These are phyloP conservation scores for Cystobasidium slooffiae DNA, from an alignment of 1,284 basidiomycete genomes.

Conservation along the genomic window DNA sequence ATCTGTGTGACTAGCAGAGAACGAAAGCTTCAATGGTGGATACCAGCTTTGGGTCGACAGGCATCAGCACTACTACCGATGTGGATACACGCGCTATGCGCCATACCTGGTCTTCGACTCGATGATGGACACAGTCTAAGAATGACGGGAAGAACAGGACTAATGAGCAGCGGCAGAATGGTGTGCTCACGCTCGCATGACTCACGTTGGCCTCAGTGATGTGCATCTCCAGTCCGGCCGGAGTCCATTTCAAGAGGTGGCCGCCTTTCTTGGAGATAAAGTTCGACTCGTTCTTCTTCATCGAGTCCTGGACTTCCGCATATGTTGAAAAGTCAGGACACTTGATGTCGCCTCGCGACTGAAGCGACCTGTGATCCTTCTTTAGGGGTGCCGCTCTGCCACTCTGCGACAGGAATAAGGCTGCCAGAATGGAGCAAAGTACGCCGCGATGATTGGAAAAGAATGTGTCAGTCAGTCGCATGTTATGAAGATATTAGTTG, in stretches of 20 bases:
- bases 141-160: neutral
- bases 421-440: too few species aligned
- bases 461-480: too few species aligned
- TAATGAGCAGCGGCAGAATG: neutral
- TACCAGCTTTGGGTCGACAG: neutral
- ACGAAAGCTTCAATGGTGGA: neutral
- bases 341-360: too few species aligned
- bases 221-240: neutral
- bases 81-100: neutral
- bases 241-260: neutral
- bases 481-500: too few species aligned
- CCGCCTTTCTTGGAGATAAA: neutral
- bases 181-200: neutral
- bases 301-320: too few species aligned
- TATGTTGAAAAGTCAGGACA: too few species aligned
- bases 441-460: too few species aligned
- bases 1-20: neutral
- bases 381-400: too few species aligned
- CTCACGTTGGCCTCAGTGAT: neutral
- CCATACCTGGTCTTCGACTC: neutral
- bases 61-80: neutral
- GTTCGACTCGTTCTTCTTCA: too few species aligned
- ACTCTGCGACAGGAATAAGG: too few species aligned
- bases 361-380: too few species aligned
- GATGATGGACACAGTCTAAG: conserved; percentile 3